Evolutionary conservation across 345 rosid genomes (phyloP), one percentile per base, ranked within the genome.

Genomic region (Lepidium sativum): DNA sequence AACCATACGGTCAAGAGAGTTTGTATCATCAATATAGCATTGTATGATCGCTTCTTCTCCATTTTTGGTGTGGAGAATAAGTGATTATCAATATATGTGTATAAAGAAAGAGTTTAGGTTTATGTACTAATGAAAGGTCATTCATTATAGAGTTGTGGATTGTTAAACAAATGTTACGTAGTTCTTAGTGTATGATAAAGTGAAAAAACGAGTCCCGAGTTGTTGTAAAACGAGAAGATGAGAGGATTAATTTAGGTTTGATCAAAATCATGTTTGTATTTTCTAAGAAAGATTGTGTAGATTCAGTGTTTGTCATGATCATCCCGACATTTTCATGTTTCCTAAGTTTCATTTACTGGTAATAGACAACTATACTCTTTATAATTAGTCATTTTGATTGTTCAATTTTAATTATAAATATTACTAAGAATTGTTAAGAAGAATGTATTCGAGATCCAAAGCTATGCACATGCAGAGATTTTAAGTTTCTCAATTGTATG

Each of bases 281-380:
- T 70, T 70, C 47, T 52, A 63, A 63, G 70, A 37, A 71, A 54
- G 70, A 63, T 71, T 44, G 64, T 63, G 25, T 6, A 54, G 70
- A 64, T 71, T 71, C 75, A 71, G 9, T 63, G 70, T 71, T 50
- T 71, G 60, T 66, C 35, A 66, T 60, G 67, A 69, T 60, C 67
- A 38, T 60, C 73, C 73, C 73, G 43, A 69, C 67, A 60, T 41
- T 60, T 69, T 32, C 12, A 68, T 68, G 31, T 31, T 14, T 59
- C 73, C 57, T 29, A 68, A 37, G 72, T 67, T 47, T 45, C 5
- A 1, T 44, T 15, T 7, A 15, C 64, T 8, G 12, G 11, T 37
- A 15, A 27, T 9, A 13, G 49, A 68, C 58, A 57, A 41, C 8
- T 41, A 65, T 53, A 52, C 51, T 51, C 16, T 64, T 32, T 8